A percentile compares a stretch with the other conserved stretches of the same genome.
phyloP scores from a whole-genome alignment of 768 basidiomycete genomes.

The Pisolithus marmoratus region DNA sequence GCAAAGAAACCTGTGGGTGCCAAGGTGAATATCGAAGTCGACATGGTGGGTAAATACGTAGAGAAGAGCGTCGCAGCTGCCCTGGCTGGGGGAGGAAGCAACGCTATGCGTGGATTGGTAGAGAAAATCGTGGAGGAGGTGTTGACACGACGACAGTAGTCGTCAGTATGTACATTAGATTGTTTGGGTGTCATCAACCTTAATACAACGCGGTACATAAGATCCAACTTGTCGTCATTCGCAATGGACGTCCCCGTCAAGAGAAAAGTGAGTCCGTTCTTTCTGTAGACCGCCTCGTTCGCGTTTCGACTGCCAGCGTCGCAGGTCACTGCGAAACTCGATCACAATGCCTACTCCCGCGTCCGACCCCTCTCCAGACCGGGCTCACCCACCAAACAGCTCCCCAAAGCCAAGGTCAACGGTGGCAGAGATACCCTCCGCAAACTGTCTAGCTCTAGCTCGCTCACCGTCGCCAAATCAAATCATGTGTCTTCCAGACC shows the following conservation, averaged over 20 bases:
- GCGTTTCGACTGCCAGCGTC: slow-evolving; percentile 9
- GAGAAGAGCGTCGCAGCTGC: slow-evolving; percentile 74
- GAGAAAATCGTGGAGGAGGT: slow-evolving; percentile 55
- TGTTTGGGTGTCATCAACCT: no score
- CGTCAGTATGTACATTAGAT: no score
- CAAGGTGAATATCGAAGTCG: slow-evolving; percentile 92
- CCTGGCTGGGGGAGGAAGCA: slow-evolving; percentile 49
- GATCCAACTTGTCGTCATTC: not conserved
- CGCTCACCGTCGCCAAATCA: slow-evolving; percentile 10
- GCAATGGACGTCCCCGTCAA: slow-evolving; percentile 38
- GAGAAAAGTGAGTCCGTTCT: slow-evolving; percentile 39
- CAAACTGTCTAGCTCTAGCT: slow-evolving; percentile 19
- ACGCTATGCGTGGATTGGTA: slow-evolving; percentile 43
- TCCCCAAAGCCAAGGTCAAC: slow-evolving; percentile 61
- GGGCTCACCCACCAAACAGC: slow-evolving; percentile 42
- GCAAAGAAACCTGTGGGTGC: slow-evolving; percentile 67
- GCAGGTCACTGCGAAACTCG: slow-evolving; percentile 52
- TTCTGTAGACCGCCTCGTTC: not conserved
- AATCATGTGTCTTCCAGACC: slow-evolving; percentile 36
- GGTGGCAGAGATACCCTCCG: slow-evolving; percentile 38
- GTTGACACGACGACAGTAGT: slow-evolving; percentile 37
- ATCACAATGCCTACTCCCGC: slow-evolving; percentile 32
- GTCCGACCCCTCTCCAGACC: slow-evolving; percentile 37
- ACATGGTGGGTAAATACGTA: slow-evolving; percentile 92
- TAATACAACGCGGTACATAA: not conserved